A percentile compares a stretch with the other conserved stretches of the same genome.
Conservation (phyloP, 2,329 filamentous ascomycete species). For the Aspergillus neotritici region DNA sequence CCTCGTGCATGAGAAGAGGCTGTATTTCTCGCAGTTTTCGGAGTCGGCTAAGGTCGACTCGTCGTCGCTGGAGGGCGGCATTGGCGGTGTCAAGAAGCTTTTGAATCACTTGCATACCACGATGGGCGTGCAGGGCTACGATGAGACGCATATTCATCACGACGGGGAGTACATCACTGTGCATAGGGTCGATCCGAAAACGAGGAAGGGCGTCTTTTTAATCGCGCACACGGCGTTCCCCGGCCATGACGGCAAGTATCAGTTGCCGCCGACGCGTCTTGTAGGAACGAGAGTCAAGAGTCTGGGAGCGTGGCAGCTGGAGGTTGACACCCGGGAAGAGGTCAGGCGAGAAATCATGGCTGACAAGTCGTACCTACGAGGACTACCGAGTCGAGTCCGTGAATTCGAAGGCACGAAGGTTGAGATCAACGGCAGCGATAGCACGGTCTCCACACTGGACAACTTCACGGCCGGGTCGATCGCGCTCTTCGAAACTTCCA, state of each 20-base stretch:
- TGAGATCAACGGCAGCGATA: slow-evolving; percentile 66
- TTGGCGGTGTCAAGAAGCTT: slow-evolving; percentile 83
- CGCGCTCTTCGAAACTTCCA: slow-evolving; percentile 92
- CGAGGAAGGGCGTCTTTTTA: slow-evolving; percentile 87
- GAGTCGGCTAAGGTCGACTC: slow-evolving; percentile 48
- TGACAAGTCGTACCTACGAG: slow-evolving; percentile 68
- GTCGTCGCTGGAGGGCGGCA: slow-evolving; percentile 70
- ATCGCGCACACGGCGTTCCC: slow-evolving; percentile 96
- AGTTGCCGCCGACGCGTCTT: slow-evolving; percentile 72
- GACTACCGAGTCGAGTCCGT: slow-evolving; percentile 76
- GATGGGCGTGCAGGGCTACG: slow-evolving; percentile 92
- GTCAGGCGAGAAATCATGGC: slow-evolving; percentile 58
- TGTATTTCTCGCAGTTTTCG: slow-evolving; percentile 75
- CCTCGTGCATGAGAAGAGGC: slow-evolving; percentile 78
- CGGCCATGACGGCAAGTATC: slow-evolving; percentile 77
- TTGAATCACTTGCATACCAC: slow-evolving; percentile 90
- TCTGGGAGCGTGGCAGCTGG: slow-evolving; percentile 85
- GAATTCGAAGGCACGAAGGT: slow-evolving; percentile 69
- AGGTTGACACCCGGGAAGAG: slow-evolving; percentile 73
- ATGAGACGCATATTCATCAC: slow-evolving; percentile 94
- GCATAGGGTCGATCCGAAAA: slow-evolving; percentile 87
- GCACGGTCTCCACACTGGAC: slow-evolving; percentile 72
- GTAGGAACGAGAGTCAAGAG: slow-evolving; percentile 78
- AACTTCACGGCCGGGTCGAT: slow-evolving; percentile 91
- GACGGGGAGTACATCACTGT: slow-evolving; percentile 95